Base-by-base conservation (phyloP, 495 filamentous ascomycete genomes). In the Tuber magnatum region DNA sequence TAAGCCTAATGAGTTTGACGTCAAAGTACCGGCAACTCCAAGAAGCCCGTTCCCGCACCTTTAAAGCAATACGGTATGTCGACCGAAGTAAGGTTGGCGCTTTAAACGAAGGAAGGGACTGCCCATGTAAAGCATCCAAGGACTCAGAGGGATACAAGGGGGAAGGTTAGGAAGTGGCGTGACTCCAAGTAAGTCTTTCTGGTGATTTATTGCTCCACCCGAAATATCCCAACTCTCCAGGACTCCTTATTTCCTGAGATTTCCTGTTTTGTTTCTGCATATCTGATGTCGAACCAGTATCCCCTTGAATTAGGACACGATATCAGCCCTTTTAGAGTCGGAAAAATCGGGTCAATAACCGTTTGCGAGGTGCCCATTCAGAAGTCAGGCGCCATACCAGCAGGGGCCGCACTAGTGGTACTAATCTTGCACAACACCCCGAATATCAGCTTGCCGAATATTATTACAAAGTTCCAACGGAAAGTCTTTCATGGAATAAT, bases 181-280 rank as follows among this genome's bases (percentile, higher is more conserved):
- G 77, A 79, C 76, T 76, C 44, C 78, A 75, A 71, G 77, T 77
- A 78, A 76, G 77, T 78, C 73, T 77, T 78, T 78, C 76, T 75
- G 72, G 74, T 70, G 73, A 78, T 79, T 75, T 78, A 75, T 79
- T 78, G 76, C 77, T 74, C 71, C 71, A 42, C 77, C 77, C 43
- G 38, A 72, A 79, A 72, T 76, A 76, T 74, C 61, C 74, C 73
- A 72, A 75, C 69, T 69, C 42, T 71, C 72, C 72, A 75, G 78
- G 76, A 73, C 72, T 79, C 77, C 76, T 76, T 72, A 72, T 70
- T 79, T 78, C 75, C 74, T 74, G 39, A 40, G 39, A 40, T 76
- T 75, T 79, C 77, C 51, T 43, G 51, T 22, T 46, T 51, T 20
- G 28, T 46, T 76, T 51, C 48, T 78, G 39, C 38, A 65, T 40